These are phyloP conservation scores for Iris pallida DNA, from an alignment of 116 monocot genomes.

Conservation along the genomic window DNA sequence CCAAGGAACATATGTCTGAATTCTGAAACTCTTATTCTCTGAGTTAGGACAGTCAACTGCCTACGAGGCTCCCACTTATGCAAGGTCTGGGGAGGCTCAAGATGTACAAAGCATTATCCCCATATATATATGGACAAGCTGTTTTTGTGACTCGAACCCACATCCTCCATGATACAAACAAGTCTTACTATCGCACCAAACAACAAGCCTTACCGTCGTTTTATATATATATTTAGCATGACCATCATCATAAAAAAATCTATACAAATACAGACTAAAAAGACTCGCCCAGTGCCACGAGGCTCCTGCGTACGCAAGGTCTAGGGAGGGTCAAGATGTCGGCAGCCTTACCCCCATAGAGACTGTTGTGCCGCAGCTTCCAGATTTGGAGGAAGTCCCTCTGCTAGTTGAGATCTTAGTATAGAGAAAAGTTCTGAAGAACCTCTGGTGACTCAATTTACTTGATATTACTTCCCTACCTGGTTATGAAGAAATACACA, in stretches of 20 bases:
- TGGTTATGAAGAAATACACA: conserved; percentile 1
- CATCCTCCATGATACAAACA: too few relatives aligned
- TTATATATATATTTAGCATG: background rate
- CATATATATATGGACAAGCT: too few relatives aligned
- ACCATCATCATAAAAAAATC: background rate
- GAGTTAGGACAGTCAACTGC: too few relatives aligned
- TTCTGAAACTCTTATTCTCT: too few relatives aligned
- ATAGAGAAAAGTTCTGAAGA: background rate
- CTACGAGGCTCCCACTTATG: too few relatives aligned
- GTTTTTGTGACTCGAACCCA: too few relatives aligned
- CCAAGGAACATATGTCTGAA: too few relatives aligned
- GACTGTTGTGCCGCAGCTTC: background rate
- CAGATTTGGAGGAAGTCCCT: background rate
- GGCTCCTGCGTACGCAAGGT: background rate
- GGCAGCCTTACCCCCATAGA: background rate
- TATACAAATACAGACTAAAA: background rate
- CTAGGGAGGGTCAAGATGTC: too few relatives aligned
- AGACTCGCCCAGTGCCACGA: background rate
- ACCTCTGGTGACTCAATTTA: background rate
- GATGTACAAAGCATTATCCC: too few relatives aligned
- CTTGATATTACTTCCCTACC: background rate
- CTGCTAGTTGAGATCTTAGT: background rate
- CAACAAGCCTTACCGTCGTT: background rate
- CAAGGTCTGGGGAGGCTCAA: too few relatives aligned
- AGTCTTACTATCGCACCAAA: too few relatives aligned